Percentiles rank a stretch among this genome's conserved stretches.
Evolutionary conservation across 2,329 filamentous ascomycete species (phyloP).

Genomic region (Beauveria varroae): DNA sequence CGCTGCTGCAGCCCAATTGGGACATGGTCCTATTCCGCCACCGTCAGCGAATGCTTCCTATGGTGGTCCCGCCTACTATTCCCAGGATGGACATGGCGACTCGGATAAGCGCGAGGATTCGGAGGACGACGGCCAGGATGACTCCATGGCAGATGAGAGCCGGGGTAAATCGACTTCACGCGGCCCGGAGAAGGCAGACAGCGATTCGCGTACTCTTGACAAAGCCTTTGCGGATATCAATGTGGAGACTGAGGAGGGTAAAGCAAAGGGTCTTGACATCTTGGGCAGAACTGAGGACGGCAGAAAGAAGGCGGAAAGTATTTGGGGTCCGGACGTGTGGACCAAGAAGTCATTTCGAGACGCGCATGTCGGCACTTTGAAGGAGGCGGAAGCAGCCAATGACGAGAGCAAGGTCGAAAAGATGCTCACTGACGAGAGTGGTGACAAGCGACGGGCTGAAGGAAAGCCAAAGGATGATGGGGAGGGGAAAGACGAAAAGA

Average conservation of each 20-base stretch:
- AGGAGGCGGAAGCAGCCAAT: constrained; percentile 20
- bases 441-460: not conserved
- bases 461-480: constrained; percentile 38
- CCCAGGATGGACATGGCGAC: constrained; percentile 12
- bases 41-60: constrained; percentile 18
- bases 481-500: constrained; percentile 22
- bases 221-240: constrained; percentile 39
- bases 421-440: constrained; percentile 17
- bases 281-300: constrained; percentile 42
- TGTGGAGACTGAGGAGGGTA: constrained; percentile 37
- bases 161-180: not conserved
- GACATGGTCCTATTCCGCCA: constrained; percentile 16
- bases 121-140: not conserved
- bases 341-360: constrained; percentile 20
- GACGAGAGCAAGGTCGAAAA: constrained; percentile 30
- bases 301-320: constrained; percentile 40
- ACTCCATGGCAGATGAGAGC: not conserved
- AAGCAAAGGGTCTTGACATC: constrained; percentile 45
- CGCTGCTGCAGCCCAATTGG: constrained; percentile 26
- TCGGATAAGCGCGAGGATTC: not conserved
- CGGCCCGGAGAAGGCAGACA: not conserved
- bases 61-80: constrained; percentile 15
- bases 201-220: constrained; percentile 22
- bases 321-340: constrained; percentile 46
- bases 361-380: not conserved